Evolutionary conservation across 140 eudicot genomes (phyloP), one percentile per base, ranked within the genome.

Genomic region (Senecio squalidus): DNA sequence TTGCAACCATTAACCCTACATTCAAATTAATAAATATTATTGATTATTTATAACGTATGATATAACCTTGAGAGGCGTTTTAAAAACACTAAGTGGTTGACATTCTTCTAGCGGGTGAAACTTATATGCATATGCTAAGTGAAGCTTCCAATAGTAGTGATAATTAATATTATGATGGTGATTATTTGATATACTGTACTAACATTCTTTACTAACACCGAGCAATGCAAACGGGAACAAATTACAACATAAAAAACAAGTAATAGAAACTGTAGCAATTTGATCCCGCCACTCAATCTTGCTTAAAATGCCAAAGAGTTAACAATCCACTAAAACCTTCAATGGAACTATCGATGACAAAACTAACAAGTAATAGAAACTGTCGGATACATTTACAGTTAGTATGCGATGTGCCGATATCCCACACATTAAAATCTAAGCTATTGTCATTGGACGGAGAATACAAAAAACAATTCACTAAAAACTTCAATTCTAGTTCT

Each of bases 41-140:
- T 24, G 18, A 24, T 64, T 38, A 47, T 21, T 14, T 30, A 5
- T 50, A 51, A n/a, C n/a, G n/a, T n/a, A n/a, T 50, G 26, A 39
- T 25, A 52, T 16, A 51, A 46, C 41, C 26, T 36, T 24, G 24
- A 64, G 26, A 23, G 4, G n/a, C 1, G 6, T 23, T 36, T 39
- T 23, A 24, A 18, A 48, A 18, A 33, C 47, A 56, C 25, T 33
- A 33, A 56, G 28, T 9, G 9, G 29, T 10, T 1, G 9, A 34
- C 13, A 4, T 26, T 18, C 45, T 33, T 31, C 45, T 56, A 16
- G 46, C 22, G 25, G 27, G 27, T 39, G 14, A 14, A 34, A 16
- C 29, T 56, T 56, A 46, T 33, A 44, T 8, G 33, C 45, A 53
- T 31, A 54, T 54, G 61, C 54, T 38, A 14, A 6, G 41, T 4